These are phyloP conservation scores for Aspergillus arachidicola DNA, from an alignment of 2,329 filamentous ascomycete species.

Conservation along the genomic window DNA sequence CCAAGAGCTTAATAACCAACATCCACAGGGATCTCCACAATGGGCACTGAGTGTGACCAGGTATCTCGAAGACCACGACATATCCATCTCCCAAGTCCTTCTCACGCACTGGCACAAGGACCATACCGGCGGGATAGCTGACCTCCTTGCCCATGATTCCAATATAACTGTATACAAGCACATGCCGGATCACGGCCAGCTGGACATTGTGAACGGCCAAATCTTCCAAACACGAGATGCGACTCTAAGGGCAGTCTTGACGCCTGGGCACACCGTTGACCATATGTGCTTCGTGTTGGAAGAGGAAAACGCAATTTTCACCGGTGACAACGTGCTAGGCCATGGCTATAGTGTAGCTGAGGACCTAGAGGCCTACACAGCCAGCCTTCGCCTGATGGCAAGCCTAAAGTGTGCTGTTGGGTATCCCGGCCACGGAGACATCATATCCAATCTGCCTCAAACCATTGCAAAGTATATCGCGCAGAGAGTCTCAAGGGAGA, in stretches of 20 bases:
- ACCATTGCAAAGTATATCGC: conserved; percentile 5
- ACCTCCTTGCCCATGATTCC: conserved; percentile 38
- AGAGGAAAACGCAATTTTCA: conserved; percentile 76
- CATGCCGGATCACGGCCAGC: conserved; percentile 31
- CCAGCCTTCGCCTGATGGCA: conserved; percentile 37
- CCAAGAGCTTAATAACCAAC: too few relatives aligned
- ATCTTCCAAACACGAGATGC: conserved; percentile 44
- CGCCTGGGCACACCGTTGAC: conserved; percentile 72
- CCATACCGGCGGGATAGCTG: conserved; percentile 47
- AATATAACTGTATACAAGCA: conserved; percentile 42
- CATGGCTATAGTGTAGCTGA: conserved; percentile 50
- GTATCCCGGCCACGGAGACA: conserved; percentile 51
- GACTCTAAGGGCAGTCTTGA: conserved; percentile 46
- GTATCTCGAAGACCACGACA: conserved; percentile 30
- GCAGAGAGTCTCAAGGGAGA: neutral
- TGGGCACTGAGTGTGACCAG: conserved; percentile 38
- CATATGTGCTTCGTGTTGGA: conserved; percentile 74
- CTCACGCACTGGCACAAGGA: conserved; percentile 51
- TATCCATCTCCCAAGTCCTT: conserved; percentile 46
- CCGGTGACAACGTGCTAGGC: conserved; percentile 77
- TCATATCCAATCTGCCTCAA: conserved; percentile 28
- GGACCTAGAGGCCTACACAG: conserved; percentile 43
- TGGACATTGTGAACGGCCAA: conserved; percentile 41
- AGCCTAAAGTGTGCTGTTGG: conserved; percentile 40
- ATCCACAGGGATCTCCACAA: conserved; percentile 19